Percentiles rank a stretch among this genome's conserved stretches.
Conservation (phyloP, 2,329 filamentous ascomycete species). For the Thielaviopsis populi region DNA sequence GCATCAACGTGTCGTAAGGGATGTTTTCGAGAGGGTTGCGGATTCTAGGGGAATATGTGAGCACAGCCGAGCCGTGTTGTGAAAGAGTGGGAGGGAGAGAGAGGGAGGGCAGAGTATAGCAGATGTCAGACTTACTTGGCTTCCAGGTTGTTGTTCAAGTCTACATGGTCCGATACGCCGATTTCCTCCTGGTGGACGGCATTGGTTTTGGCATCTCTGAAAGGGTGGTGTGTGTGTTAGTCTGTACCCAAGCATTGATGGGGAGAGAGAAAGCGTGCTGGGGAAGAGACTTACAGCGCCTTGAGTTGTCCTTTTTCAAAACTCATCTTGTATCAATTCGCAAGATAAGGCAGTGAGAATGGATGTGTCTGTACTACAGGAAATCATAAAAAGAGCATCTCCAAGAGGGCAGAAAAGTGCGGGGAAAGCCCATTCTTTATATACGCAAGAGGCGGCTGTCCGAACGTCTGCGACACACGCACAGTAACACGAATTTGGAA, state of each 20-base stretch:
- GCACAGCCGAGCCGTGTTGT: no score
- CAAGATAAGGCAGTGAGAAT: not conserved
- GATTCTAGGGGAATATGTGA: slow-evolving; percentile 24
- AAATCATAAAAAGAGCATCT: not conserved
- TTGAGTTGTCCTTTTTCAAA: not conserved
- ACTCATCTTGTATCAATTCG: not conserved
- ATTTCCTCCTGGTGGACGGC: slow-evolving; percentile 17
- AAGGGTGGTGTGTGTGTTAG: not conserved
- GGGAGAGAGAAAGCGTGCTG: no score
- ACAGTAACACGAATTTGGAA: not conserved
- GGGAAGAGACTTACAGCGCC: not conserved
- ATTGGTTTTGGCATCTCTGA: slow-evolving; percentile 3
- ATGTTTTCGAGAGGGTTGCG: slow-evolving; percentile 36
- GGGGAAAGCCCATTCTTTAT: not conserved
- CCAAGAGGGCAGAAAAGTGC: not conserved
- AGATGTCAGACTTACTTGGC: slow-evolving; percentile 31
- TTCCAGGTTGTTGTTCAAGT: slow-evolving; percentile 27
- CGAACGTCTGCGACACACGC: not conserved
- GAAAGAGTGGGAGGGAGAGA: not conserved
- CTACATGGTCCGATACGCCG: not conserved
- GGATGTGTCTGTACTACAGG: not conserved
- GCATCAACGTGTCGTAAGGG: slow-evolving; percentile 36
- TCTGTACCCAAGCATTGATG: not conserved
- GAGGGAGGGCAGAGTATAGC: not conserved
- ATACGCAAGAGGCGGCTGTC: not conserved